A percentile compares a stretch with the other conserved stretches of the same genome.
These are phyloP conservation scores for Malus orientalis DNA, from an alignment of 306 rosid genomes.

Conservation along the genomic window DNA sequence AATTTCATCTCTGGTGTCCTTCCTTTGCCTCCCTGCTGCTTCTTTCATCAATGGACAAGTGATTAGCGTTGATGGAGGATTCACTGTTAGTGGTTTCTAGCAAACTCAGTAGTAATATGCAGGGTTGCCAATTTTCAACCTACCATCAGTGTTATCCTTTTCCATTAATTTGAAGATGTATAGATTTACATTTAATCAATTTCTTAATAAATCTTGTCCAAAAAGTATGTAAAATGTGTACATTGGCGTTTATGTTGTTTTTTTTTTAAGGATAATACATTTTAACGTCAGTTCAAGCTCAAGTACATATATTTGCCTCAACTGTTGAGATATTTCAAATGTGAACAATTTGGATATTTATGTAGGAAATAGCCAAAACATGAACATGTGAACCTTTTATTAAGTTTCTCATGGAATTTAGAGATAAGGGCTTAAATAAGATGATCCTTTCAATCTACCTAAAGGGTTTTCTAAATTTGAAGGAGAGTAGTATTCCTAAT, in stretches of 20 bases:
- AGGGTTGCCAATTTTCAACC: too few species aligned
- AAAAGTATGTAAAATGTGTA: neutral
- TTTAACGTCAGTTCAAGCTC: neutral
- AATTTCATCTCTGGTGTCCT: conserved; percentile 43
- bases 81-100: conserved; percentile 20
- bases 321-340: neutral
- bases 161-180: neutral
- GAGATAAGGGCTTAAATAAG: too few species aligned
- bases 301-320: neutral
- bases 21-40: conserved; percentile 59
- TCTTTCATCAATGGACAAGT: conserved; percentile 53
- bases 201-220: neutral
- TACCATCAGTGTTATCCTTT: neutral
- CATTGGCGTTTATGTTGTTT: too few species aligned
- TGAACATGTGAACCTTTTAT: too few species aligned
- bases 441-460: too few species aligned
- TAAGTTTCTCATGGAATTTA: too few species aligned
- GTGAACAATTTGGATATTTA: neutral
- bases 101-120: neutral
- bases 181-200: neutral
- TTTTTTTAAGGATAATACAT: neutral
- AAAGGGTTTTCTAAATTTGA: too few species aligned
- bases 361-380: neutral
- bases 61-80: conserved; percentile 51
- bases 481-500: too few species aligned